These are phyloP conservation scores for Hylodesmum podocarpum DNA, from an alignment of 306 rosid species.

Conservation along the genomic window DNA sequence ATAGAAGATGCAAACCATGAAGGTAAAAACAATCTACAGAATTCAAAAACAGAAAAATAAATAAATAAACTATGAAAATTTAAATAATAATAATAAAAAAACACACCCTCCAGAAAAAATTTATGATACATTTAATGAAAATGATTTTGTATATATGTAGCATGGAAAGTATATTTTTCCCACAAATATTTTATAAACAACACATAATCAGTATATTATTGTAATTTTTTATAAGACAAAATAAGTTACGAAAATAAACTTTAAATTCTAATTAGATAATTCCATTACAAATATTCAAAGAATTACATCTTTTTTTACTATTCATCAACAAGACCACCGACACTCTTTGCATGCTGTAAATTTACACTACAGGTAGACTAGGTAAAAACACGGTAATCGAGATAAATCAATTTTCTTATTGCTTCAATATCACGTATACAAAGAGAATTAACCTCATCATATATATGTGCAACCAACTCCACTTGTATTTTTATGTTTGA, in stretches of 20 bases:
- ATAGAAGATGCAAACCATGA: not conserved
- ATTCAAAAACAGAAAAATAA: not conserved
- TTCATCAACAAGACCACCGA: not conserved
- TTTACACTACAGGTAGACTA: not conserved
- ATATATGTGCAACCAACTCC: not conserved
- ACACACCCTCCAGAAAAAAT: not conserved
- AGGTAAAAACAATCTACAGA: not conserved
- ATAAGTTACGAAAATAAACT: not conserved
- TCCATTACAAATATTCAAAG: not conserved
- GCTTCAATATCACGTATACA: slow-evolving; percentile 16
- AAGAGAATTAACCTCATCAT: not conserved
- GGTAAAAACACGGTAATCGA: not conserved
- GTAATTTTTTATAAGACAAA: not conserved
- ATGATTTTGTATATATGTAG: not conserved
- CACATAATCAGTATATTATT: not conserved
- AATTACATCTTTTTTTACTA: not conserved
- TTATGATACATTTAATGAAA: not conserved
- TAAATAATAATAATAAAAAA: not conserved
- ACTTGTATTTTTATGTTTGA: not conserved
- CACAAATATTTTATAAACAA: not conserved
- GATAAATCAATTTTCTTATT: slow-evolving; percentile 6
- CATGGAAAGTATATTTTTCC: not conserved
- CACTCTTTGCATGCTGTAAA: not conserved
- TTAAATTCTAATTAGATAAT: not conserved
- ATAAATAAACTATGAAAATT: not conserved